Base-by-base conservation (phyloP, 2,329 filamentous ascomycete genomes). In the Colletotrichum tropicicola region DNA sequence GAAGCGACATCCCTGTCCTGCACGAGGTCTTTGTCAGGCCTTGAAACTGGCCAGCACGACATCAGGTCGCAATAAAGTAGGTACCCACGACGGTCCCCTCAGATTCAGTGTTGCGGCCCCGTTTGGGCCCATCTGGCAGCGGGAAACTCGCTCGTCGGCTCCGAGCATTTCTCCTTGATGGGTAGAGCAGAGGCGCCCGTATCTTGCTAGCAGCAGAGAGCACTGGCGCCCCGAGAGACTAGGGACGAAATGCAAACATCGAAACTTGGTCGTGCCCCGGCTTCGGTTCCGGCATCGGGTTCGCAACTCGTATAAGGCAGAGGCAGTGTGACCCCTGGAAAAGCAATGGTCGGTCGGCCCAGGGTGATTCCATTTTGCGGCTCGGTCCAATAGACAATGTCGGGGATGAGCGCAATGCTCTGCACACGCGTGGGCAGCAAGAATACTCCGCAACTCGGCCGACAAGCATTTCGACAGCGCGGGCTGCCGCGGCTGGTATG, bases 1-100 rank as follows among this genome's bases (percentile, higher is more conserved):
- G 15, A 55, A 28, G 43, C 23, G 23, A 19, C 27, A 56, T 61
- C 61, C 61, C 58, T 61, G 61, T 37, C 28, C 12, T 61, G 21
- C 57, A 61, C 56, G 57, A 47, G 44, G 57, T 43, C n/a, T 9
- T 21, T 15, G 39, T 35, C 30, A 61, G 43, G 49, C 28, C 49
- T 39, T 61, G 57, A 56, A 61, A 61, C 57, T 23, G 57, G 49
- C 56, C 57, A 61, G 61, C 57, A 61, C 57, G 61, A 51, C 57
- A 65, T 61, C 49, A 39, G 49, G 57, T 65, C 49, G 51, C 13
- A 65, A 55, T 65, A 56, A 55, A 61, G 43, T 56, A 65, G 28
- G 28, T 48, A 56, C 48, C 43, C 56, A 49, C 56, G 49, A 49
- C 35, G 21, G 56, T 44, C 49, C 35, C 57, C 23, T 65, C 61